Conservation (phyloP, 1,139 yeast species). For the Casaregolazyma suthepensis region DNA sequence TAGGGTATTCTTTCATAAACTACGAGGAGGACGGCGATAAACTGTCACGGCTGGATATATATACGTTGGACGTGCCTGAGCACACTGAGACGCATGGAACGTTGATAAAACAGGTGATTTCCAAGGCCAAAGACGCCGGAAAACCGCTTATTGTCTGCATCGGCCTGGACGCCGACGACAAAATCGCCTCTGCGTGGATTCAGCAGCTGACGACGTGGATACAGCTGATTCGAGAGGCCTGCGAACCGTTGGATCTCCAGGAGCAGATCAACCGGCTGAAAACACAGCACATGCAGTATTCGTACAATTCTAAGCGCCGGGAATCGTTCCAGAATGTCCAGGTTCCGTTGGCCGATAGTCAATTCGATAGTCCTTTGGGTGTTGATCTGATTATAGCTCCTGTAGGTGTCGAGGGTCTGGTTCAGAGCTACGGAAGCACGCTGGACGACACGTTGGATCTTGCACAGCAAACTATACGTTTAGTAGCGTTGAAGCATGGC, state of each 20-base stretch:
- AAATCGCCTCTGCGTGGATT: constrained; percentile 20
- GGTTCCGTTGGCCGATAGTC: constrained; percentile 31
- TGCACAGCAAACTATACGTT: constrained; percentile 51
- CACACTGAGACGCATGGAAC: constrained; percentile 3
- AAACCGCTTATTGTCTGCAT: constrained; percentile 17
- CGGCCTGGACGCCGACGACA: constrained; percentile 23
- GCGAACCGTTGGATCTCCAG: constrained; percentile 11
- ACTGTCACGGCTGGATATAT: constrained; percentile 31
- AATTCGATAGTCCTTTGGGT: constrained; percentile 31
- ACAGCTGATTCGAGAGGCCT: constrained; percentile 13
- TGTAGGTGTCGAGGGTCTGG: constrained; percentile 22
- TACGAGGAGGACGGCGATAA: constrained; percentile 28
- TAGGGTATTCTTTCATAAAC: constrained; percentile 35
- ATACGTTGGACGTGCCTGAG: constrained; percentile 23
- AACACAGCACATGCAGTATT: constrained; percentile 19
- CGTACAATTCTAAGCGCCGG: constrained; percentile 3
- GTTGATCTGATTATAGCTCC: constrained; percentile 27
- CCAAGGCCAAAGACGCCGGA: constrained; percentile 2
- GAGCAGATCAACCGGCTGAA: constrained; percentile 13
- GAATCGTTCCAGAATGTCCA: constrained; percentile 17
- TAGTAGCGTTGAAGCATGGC: constrained; percentile 42
- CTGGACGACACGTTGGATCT: constrained; percentile 35
- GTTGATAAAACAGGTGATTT: constrained; percentile 6
- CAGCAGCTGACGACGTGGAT: constrained; percentile 21
- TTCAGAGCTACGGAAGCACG: constrained; percentile 10